Conservation (phyloP, 225 moss, liverwort and hornwort genomes). For the Bryum argenteum region DNA sequence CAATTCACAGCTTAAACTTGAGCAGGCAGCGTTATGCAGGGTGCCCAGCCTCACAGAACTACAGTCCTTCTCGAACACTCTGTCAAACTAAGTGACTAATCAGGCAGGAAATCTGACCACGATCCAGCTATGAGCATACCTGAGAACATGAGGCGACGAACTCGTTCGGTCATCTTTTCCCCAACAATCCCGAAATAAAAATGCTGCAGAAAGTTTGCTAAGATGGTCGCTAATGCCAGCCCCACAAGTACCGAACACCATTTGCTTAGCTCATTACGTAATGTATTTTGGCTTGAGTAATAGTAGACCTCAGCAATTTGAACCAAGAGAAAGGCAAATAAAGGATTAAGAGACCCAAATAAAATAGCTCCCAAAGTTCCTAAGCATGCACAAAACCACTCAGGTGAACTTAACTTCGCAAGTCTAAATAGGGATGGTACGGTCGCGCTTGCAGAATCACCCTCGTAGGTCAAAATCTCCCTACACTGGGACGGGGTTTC, state of each 20-base stretch:
- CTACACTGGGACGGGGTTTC: conserved; percentile 56
- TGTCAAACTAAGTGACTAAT: not conserved
- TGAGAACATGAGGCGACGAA: conserved; percentile 76
- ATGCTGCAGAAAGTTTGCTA: conserved; percentile 69
- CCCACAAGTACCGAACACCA: conserved; percentile 61
- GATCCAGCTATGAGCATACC: conserved; percentile 33
- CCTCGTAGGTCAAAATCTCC: conserved; percentile 35
- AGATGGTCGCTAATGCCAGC: conserved; percentile 59
- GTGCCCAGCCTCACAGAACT: not conserved
- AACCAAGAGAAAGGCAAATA: conserved; percentile 68
- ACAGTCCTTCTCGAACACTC: not conserved
- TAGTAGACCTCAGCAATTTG: conserved; percentile 63
- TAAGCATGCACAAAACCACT: conserved; percentile 62
- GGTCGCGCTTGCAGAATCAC: conserved; percentile 30
- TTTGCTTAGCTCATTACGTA: conserved; percentile 52
- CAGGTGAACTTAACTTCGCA: conserved; percentile 59
- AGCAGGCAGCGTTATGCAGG: not conserved
- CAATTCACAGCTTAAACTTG: not conserved
- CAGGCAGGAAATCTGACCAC: not conserved
- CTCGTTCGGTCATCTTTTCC: conserved; percentile 73
- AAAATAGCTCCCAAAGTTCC: conserved; percentile 64
- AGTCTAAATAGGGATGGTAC: conserved; percentile 62
- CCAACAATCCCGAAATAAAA: conserved; percentile 74
- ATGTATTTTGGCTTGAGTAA: conserved; percentile 36
- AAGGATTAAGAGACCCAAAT: conserved; percentile 66